Conservation (phyloP, 75 land plant genomes). For the Pseudotsuga menziesii region DNA sequence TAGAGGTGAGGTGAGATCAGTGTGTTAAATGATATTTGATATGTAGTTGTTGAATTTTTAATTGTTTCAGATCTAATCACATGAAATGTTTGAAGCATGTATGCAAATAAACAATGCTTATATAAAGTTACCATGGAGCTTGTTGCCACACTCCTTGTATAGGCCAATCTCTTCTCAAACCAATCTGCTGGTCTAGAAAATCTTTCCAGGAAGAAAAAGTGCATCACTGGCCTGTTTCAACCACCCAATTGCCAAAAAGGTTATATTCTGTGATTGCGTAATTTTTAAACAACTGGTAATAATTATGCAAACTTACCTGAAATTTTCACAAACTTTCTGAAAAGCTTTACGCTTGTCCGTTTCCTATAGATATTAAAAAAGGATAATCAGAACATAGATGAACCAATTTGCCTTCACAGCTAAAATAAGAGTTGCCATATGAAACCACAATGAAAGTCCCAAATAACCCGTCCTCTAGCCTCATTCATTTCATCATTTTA, state of each 20-base stretch:
- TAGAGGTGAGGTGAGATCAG: too few species aligned
- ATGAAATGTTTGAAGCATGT: too few species aligned
- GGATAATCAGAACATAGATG: not conserved
- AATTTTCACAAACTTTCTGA: slow-evolving; percentile 74
- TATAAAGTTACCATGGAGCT: slow-evolving; percentile 81
- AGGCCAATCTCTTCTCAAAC: slow-evolving; percentile 95
- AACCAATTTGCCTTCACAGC: not conserved
- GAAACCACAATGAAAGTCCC: not conserved
- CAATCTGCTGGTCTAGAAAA: slow-evolving; percentile 89
- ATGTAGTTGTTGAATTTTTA: too few species aligned
- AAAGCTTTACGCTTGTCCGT: slow-evolving; percentile 88
- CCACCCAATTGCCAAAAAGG: not conserved
- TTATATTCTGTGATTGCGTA: not conserved
- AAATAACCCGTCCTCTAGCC: too few species aligned
- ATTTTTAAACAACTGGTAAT: not conserved
- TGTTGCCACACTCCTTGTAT: slow-evolving; percentile 96
- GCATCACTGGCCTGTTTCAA: slow-evolving; percentile 88
- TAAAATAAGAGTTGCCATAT: not conserved
- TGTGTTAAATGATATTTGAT: too few species aligned
- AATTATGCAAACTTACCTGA: slow-evolving; percentile 49
- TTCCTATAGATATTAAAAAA: slow-evolving; percentile 34
- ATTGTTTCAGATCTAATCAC: too few species aligned
- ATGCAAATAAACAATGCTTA: too few species aligned
- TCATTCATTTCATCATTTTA: too few species aligned
- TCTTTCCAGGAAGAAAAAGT: slow-evolving; percentile 87